phyloP scores from a whole-genome alignment of 805 yeast species.

The Jamesozyma spencerorum region DNA sequence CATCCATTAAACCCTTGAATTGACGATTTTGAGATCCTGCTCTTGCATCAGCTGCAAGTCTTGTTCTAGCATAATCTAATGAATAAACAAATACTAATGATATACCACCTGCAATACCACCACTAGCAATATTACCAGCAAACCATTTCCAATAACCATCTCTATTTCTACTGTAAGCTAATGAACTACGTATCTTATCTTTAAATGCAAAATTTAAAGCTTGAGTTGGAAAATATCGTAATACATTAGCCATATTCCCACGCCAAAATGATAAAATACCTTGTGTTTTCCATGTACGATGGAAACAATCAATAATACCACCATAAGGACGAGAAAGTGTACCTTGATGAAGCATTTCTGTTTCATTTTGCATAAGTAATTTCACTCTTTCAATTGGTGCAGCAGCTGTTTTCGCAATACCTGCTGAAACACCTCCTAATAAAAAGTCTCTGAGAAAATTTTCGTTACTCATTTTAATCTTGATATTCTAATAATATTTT shows the following conservation, averaged over 20 bases:
- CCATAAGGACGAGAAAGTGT: constrained; percentile 70
- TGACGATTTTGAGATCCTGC: too few species aligned
- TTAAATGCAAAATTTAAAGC: constrained; percentile 95
- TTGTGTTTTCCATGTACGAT: constrained; percentile 80
- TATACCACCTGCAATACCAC: constrained; percentile 96
- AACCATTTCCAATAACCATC: constrained; percentile 87
- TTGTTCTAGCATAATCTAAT: constrained; percentile 93
- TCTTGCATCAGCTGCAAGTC: constrained; percentile 96
- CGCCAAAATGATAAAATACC: constrained; percentile 90
- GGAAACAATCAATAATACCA: constrained; percentile 87
- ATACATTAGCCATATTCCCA: constrained; percentile 96
- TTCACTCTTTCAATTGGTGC: constrained; percentile 90
- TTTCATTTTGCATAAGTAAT: constrained; percentile 89
- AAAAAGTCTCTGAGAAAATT: constrained; percentile 51
- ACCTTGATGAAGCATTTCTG: constrained; percentile 93
- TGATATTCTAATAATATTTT: too few species aligned
- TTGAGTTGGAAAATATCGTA: constrained; percentile 97
- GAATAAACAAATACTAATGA: constrained; percentile 90
- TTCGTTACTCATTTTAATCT: neutral
- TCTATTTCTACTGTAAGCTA: constrained; percentile 79
- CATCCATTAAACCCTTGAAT: constrained; percentile 90
- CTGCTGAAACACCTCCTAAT: constrained; percentile 98
- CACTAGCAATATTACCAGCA: constrained; percentile 92
- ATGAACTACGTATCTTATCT: constrained; percentile 85
- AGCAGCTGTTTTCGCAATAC: constrained; percentile 45